phyloP scores from a whole-genome alignment of 768 basidiomycete species.

The Tylopilus sp. region DNA sequence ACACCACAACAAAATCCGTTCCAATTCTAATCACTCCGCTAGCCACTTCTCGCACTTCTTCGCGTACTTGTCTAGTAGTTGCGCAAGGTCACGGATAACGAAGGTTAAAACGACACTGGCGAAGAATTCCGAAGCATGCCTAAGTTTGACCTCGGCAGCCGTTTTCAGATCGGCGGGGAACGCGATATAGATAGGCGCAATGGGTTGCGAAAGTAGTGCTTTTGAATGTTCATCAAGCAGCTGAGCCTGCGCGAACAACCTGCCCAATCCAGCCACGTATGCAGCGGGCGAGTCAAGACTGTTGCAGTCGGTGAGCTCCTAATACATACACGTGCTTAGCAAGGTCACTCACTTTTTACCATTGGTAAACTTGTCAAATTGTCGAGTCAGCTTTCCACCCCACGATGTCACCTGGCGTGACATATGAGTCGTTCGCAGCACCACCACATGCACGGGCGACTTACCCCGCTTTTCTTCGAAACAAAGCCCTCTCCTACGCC shows the following conservation, averaged over 20 bases:
- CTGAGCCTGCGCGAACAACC: slow-evolving; percentile 70
- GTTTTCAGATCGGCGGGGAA: slow-evolving; percentile 62
- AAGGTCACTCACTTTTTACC: slow-evolving; percentile 72
- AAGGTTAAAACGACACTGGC: slow-evolving; percentile 85
- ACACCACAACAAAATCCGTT: slow-evolving; percentile 25
- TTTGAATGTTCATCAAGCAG: slow-evolving; percentile 85
- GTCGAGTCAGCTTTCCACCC: slow-evolving; percentile 70
- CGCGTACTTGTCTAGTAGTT: slow-evolving; percentile 87
- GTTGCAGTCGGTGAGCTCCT: slow-evolving; percentile 15
- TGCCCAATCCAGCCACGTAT: slow-evolving; percentile 74
- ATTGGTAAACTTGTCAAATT: slow-evolving; percentile 81
- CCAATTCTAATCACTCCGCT: slow-evolving; percentile 54
- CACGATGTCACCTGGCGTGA: slow-evolving; percentile 52
- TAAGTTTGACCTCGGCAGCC: slow-evolving; percentile 70
- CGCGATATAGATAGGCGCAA: slow-evolving; percentile 69
- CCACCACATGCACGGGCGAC: slow-evolving; percentile 17
- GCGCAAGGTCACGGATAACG: slow-evolving; percentile 83
- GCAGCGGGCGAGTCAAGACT: slow-evolving; percentile 87
- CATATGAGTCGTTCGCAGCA: slow-evolving; percentile 9
- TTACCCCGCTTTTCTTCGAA: slow-evolving; percentile 68
- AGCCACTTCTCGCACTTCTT: slow-evolving; percentile 94
- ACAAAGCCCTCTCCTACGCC: slow-evolving; percentile 87
- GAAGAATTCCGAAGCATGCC: slow-evolving; percentile 87
- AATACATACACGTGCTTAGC: neutral
- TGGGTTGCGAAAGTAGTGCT: slow-evolving; percentile 61